Evolutionary conservation across 1,284 basidiomycete genomes (phyloP).

Genomic region (Pterula multifida): DNA sequence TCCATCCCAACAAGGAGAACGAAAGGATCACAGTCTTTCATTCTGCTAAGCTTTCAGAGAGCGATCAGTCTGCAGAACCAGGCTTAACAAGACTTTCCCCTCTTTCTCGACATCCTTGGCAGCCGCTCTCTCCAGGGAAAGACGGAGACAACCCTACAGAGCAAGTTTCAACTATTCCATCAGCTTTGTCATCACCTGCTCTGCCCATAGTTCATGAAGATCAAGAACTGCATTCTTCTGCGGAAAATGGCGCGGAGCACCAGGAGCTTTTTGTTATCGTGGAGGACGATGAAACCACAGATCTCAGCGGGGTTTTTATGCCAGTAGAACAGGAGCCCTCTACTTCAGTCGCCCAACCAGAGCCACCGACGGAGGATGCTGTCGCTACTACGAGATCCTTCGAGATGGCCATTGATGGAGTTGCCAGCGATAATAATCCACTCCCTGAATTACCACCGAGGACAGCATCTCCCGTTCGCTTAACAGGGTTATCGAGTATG

Average conservation of each 20-base stretch:
- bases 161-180: background rate
- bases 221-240: background rate
- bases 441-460: too few relatives aligned
- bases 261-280: slow-evolving; percentile 56
- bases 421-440: too few relatives aligned
- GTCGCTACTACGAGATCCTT: background rate
- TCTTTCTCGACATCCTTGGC: background rate
- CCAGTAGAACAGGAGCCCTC: slow-evolving; percentile 7
- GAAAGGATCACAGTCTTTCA: background rate
- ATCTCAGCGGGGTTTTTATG: slow-evolving; percentile 22
- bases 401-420: background rate
- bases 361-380: slow-evolving; percentile 2
- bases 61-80: background rate
- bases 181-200: background rate
- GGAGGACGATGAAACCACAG: slow-evolving; percentile 52
- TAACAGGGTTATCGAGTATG: too few relatives aligned
- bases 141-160: background rate
- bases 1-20: background rate
- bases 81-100: background rate
- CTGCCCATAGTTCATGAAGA: background rate
- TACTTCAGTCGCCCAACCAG: background rate
- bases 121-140: background rate
- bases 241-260: slow-evolving; percentile 7
- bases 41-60: background rate
- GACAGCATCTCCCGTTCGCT: too few relatives aligned